These are phyloP conservation scores for Sphaerulina musiva DNA, from an alignment of 2,329 filamentous ascomycete species.

Conservation along the genomic window DNA sequence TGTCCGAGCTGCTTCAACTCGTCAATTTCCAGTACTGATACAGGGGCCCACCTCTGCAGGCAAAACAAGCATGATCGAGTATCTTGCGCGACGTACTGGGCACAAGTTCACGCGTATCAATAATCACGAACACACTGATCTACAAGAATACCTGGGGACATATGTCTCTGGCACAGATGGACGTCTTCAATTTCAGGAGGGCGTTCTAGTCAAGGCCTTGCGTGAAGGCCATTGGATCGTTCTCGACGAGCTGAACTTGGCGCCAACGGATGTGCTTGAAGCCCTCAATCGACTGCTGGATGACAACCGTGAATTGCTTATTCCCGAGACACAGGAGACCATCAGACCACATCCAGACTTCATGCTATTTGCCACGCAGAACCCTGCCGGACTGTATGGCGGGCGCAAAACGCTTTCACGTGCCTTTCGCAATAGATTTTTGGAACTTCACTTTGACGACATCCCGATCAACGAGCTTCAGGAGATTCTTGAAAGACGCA, in stretches of 20 bases:
- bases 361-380: constrained; percentile 97
- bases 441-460: constrained; percentile 96
- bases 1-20: constrained; percentile 84
- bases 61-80: constrained; percentile 99
- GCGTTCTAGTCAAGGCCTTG: constrained; percentile 84
- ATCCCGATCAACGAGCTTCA: constrained; percentile 93
- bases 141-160: constrained; percentile 94
- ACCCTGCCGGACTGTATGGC: constrained; percentile 90
- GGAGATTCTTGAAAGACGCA: constrained; percentile 81
- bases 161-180: constrained; percentile 84
- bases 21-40: constrained; percentile 86
- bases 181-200: constrained; percentile 84
- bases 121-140: constrained; percentile 96
- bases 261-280: constrained; percentile 93
- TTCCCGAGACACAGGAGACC: constrained; percentile 92
- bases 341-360: constrained; percentile 90
- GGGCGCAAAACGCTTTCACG: constrained; percentile 88
- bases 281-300: constrained; percentile 91
- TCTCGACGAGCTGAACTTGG: constrained; percentile 92
- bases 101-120: constrained; percentile 98
- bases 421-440: constrained; percentile 91
- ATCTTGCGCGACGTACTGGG: constrained; percentile 90
- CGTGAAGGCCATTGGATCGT: constrained; percentile 96
- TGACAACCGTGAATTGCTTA: constrained; percentile 90
- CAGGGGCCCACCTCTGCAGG: constrained; percentile 95